Conservation (phyloP, 805 yeast species). For the Kazachstania africana region DNA sequence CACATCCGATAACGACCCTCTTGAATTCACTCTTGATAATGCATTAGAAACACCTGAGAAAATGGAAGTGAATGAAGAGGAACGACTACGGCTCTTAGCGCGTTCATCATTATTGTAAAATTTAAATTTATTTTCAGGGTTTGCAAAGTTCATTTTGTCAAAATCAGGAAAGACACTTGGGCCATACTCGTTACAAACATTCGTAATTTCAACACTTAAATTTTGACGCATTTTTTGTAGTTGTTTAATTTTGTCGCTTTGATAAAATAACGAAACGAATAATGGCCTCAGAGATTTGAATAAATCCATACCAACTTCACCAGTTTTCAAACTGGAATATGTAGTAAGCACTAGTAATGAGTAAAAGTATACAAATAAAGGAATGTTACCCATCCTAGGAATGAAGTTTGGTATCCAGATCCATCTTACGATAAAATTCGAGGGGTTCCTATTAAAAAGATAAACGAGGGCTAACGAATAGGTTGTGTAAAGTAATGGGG, state of each 20-base stretch:
- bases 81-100: constrained; percentile 22
- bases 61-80: constrained; percentile 16
- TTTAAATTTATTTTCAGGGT: constrained; percentile 1
- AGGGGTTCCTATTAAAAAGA: constrained; percentile 22
- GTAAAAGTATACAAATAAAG: constrained; percentile 35
- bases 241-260: constrained; percentile 33
- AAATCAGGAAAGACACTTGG: constrained; percentile 85
- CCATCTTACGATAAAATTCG: constrained; percentile 15
- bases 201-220: constrained; percentile 63
- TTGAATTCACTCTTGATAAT: constrained; percentile 49
- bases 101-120: constrained; percentile 7
- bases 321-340: constrained; percentile 75
- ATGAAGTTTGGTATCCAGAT: constrained; percentile 27
- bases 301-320: constrained; percentile 84
- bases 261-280: constrained; percentile 30
- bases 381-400: constrained; percentile 10
- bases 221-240: constrained; percentile 48
- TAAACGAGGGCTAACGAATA: constrained; percentile 45
- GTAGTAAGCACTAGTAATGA: constrained; percentile 61
- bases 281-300: constrained; percentile 73
- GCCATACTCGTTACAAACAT: constrained; percentile 69
- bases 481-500: constrained; percentile 71
- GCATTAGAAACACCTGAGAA: constrained; percentile 42
- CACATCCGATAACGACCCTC: constrained; percentile 48
- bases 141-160: constrained; percentile 26